Evolutionary conservation across 2,329 filamentous ascomycete genomes (phyloP).

Genomic region (Rhynchosporium secalis): DNA sequence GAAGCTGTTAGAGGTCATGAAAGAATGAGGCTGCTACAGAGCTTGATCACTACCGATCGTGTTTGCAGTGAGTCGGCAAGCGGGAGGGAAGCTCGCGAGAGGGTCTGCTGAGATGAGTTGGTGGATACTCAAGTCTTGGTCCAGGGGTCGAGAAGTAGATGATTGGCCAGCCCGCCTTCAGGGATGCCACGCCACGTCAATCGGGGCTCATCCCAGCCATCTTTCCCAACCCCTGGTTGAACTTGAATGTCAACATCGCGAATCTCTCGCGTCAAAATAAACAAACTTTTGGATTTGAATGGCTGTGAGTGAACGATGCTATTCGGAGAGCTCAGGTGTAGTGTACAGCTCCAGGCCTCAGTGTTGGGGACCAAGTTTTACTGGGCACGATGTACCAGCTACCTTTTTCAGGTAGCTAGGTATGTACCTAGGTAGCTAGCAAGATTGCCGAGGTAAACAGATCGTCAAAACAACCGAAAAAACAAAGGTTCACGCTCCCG

Average conservation of each 20-base stretch:
- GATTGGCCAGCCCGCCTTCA: background rate
- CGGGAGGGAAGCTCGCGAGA: no score
- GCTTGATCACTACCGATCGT: background rate
- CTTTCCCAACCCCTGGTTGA: background rate
- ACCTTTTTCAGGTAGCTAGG: no score
- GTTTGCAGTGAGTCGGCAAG: constrained; percentile 1
- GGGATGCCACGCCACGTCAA: constrained; percentile 3
- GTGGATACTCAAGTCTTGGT: background rate
- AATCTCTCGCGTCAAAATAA: background rate
- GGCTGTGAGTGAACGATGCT: background rate
- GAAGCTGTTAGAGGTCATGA: background rate
- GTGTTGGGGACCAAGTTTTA: background rate
- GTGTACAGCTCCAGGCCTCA: background rate
- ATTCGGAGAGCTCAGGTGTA: background rate
- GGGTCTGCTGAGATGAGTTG: background rate
- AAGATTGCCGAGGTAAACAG: background rate
- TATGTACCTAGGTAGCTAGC: background rate
- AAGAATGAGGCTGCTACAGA: background rate
- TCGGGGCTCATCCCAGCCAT: constrained; percentile 5
- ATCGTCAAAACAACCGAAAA: constrained; percentile 9
- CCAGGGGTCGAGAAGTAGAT: no score
- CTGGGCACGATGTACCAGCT: no score
- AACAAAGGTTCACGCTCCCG: background rate
- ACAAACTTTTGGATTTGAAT: background rate
- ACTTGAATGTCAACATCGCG: constrained; percentile 6